These are phyloP conservation scores for Diphasiastrum complanatum DNA, from an alignment of 83 land plant genomes.

Conservation along the genomic window DNA sequence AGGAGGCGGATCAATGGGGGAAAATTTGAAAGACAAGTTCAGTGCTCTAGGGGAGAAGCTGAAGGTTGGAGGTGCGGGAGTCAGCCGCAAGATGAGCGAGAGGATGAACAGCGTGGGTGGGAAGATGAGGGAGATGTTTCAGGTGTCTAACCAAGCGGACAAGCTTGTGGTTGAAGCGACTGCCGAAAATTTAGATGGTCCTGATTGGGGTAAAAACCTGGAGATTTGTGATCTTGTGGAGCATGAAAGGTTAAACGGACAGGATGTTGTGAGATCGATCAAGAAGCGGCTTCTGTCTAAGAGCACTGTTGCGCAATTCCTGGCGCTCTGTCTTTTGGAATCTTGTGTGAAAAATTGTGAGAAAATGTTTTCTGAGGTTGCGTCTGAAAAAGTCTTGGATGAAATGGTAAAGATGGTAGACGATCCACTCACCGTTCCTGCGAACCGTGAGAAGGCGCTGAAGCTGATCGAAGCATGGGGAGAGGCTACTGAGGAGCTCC, in stretches of 20 bases:
- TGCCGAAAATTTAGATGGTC: constrained; percentile 47
- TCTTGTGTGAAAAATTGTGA: constrained; percentile 89
- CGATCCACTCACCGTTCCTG: constrained; percentile 36
- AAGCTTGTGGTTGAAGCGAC: constrained; percentile 73
- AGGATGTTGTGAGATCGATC: constrained; percentile 57
- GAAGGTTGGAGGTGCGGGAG: too few species aligned
- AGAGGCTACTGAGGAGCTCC: constrained; percentile 57
- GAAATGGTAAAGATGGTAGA: constrained; percentile 90
- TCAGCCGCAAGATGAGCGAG: too few species aligned
- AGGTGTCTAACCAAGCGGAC: not conserved
- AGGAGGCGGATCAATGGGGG: constrained; percentile 4
- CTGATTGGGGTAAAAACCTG: constrained; percentile 64
- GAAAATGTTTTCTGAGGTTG: constrained; percentile 86
- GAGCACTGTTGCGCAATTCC: constrained; percentile 22
- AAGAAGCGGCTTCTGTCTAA: constrained; percentile 64
- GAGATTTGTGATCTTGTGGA: constrained; percentile 54
- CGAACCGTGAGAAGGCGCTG: constrained; percentile 45
- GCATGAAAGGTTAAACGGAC: constrained; percentile 48
- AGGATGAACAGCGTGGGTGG: too few species aligned
- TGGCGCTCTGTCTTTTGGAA: constrained; percentile 70
- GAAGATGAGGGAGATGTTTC: too few species aligned
- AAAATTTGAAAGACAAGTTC: too few species aligned
- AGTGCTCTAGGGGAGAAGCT: too few species aligned
- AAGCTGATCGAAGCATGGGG: constrained; percentile 79
- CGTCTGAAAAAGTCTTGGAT: constrained; percentile 83